A percentile compares a stretch with the other conserved stretches of the same genome.
Conservation (phyloP, 2,329 filamentous ascomycete species). For the Colletotrichum coccodes region DNA sequence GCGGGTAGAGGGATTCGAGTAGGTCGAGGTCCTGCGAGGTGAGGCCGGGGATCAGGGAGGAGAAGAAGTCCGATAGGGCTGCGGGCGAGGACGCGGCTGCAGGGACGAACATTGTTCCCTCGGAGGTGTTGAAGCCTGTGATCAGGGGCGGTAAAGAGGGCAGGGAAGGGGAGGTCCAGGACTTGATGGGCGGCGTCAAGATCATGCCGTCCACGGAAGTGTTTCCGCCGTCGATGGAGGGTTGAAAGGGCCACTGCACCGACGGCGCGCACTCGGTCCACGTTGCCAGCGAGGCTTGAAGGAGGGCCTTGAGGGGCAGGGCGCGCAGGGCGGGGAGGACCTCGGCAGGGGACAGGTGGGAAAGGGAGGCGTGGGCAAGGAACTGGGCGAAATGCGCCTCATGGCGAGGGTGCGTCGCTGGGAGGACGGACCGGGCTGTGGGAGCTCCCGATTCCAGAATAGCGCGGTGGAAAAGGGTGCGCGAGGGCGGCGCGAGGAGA, state of each 20-base stretch:
- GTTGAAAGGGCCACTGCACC: conserved; percentile 74
- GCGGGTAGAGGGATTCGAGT: conserved; percentile 70
- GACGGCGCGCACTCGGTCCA: conserved; percentile 54
- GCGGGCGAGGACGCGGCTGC: conserved; percentile 52
- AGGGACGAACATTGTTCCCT: conserved; percentile 74
- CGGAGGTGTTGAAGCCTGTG: conserved; percentile 77
- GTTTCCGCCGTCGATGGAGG: conserved; percentile 68
- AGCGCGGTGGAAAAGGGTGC: conserved; percentile 60
- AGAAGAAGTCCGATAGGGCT: conserved; percentile 65
- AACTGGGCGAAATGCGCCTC: conserved; percentile 66
- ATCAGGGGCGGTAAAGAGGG: conserved; percentile 67
- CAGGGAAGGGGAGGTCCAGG: conserved; percentile 64
- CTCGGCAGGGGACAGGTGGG: conserved; percentile 54
- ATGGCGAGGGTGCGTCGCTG: conserved; percentile 65
- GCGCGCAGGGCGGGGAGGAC: conserved; percentile 62
- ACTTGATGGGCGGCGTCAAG: conserved; percentile 64
- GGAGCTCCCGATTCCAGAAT: conserved; percentile 68
- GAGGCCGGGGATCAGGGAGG: conserved; percentile 67
- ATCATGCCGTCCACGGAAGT: conserved; percentile 57
- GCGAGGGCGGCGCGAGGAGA: conserved; percentile 59
- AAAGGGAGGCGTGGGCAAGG: conserved; percentile 60
- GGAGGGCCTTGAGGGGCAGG: conserved; percentile 50
- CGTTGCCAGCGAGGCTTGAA: conserved; percentile 53
- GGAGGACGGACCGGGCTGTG: conserved; percentile 64
- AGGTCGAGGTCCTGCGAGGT: conserved; percentile 59